Percentiles rank a stretch among this genome's conserved stretches.
Conservation (phyloP, 768 basidiomycete genomes). For the Phanerochaete sordida region DNA sequence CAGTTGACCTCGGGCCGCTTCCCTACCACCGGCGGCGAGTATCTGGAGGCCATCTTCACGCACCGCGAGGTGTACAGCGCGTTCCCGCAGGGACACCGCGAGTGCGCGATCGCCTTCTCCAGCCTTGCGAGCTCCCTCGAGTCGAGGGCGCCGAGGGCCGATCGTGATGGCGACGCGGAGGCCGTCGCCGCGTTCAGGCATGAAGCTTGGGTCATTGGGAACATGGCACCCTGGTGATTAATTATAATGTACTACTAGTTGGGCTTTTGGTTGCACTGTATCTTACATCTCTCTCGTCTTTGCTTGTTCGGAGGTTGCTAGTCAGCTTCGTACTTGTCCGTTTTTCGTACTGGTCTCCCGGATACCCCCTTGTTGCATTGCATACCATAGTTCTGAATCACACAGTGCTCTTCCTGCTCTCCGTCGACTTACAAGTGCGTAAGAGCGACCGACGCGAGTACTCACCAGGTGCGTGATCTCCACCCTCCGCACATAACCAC, state of each 20-base stretch:
- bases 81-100: conserved; percentile 57
- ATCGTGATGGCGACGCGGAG: conserved; percentile 67
- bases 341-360: not conserved
- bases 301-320: not conserved
- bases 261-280: not conserved
- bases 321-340: conserved; percentile 2
- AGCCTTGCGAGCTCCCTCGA: conserved; percentile 66
- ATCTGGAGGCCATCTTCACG: conserved; percentile 74
- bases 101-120: conserved; percentile 61
- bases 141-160: conserved; percentile 62
- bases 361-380: not conserved
- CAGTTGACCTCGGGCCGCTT: conserved; percentile 27
- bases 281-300: not conserved
- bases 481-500: not conserved
- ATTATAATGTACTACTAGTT: not conserved
- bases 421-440: too few relatives aligned
- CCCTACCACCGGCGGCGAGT: conserved; percentile 66
- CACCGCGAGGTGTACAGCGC: conserved; percentile 69
- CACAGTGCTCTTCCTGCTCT: not conserved
- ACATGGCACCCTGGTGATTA: conserved; percentile 5
- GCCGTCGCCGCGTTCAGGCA: conserved; percentile 66
- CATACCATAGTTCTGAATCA: not conserved
- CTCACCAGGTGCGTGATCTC: not conserved
- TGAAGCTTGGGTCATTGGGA: conserved; percentile 59
- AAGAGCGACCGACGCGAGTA: too few relatives aligned